These are phyloP conservation scores for Pythium folliculosum DNA, from an alignment of 352 stramenopile genomes.

Conservation along the genomic window DNA sequence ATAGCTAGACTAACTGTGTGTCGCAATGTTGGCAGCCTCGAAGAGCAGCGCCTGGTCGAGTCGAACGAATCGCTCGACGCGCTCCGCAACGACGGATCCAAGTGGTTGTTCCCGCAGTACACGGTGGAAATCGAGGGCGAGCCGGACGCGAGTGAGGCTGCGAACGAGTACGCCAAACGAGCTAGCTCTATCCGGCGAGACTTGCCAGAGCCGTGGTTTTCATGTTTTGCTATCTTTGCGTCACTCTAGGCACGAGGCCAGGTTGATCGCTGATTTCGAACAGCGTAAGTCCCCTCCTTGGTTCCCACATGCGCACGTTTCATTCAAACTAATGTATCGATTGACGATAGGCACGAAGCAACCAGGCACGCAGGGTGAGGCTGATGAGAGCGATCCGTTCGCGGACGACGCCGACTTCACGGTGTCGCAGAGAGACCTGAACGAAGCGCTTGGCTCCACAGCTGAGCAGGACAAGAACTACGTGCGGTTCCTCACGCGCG, in stretches of 20 bases:
- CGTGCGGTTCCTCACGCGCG: constrained; percentile 77
- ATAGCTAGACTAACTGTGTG: constrained; percentile 34
- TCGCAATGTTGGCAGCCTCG: constrained; percentile 28
- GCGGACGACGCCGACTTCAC: constrained; percentile 76
- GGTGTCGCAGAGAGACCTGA: constrained; percentile 75
- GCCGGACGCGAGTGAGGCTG: constrained; percentile 56
- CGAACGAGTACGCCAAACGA: constrained; percentile 50
- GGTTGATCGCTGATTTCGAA: constrained; percentile 73
- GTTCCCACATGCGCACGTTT: neutral
- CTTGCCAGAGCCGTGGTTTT: neutral
- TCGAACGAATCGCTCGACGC: constrained; percentile 31
- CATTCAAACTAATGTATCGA: neutral
- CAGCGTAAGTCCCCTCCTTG: constrained; percentile 37
- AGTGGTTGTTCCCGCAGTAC: constrained; percentile 76
- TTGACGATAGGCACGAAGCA: constrained; percentile 6
- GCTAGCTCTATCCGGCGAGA: neutral
- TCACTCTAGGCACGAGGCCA: constrained; percentile 49
- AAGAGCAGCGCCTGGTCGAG: constrained; percentile 45
- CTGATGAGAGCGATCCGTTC: constrained; percentile 50
- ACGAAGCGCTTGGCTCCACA: constrained; percentile 61
- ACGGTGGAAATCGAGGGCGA: constrained; percentile 81
- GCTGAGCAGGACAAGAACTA: constrained; percentile 76
- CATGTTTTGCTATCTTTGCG: neutral
- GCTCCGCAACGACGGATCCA: constrained; percentile 55
- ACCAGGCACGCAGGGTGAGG: constrained; percentile 1